Conservation (phyloP, 768 basidiomycete species). For the Rhodocollybia butyracea region DNA sequence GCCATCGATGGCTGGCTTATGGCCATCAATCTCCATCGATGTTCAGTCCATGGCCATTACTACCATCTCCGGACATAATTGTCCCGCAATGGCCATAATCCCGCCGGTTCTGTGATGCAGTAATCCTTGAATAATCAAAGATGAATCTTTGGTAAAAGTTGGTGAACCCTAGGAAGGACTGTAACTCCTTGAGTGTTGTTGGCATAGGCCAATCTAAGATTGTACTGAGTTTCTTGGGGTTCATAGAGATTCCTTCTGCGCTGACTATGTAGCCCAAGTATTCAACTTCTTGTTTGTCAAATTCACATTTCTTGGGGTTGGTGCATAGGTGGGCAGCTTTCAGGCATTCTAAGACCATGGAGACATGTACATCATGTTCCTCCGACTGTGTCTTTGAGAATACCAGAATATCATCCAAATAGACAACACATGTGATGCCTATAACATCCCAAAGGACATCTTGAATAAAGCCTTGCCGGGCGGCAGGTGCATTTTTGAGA, state of each 20-base stretch:
- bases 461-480: conserved; percentile 42
- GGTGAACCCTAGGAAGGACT: too few species aligned
- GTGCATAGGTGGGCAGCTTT: conserved; percentile 23
- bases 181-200: conserved; percentile 24
- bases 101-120: too few species aligned
- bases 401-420: conserved; percentile 43
- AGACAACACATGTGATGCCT: conserved; percentile 36
- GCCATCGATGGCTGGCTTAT: too few species aligned
- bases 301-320: conserved; percentile 39
- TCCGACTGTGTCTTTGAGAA: conserved; percentile 30
- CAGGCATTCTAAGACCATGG: conserved; percentile 29
- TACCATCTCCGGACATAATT: too few species aligned
- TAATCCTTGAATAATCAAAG: too few species aligned
- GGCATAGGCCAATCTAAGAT: too few species aligned
- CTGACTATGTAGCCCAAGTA: conserved; percentile 36
- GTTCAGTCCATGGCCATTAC: too few species aligned
- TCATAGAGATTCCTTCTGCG: conserved; percentile 30
- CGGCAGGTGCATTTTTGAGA: conserved; percentile 35
- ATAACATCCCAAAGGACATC: conserved; percentile 34
- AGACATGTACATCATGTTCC: conserved; percentile 33
- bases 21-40: too few species aligned
- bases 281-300: conserved; percentile 31
- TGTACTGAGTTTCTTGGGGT: too few species aligned
- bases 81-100: too few species aligned
- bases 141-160: too few species aligned